Evolutionary conservation across 1,139 yeast species (phyloP).

Genomic region (Meyerozyma guilliermondii): DNA sequence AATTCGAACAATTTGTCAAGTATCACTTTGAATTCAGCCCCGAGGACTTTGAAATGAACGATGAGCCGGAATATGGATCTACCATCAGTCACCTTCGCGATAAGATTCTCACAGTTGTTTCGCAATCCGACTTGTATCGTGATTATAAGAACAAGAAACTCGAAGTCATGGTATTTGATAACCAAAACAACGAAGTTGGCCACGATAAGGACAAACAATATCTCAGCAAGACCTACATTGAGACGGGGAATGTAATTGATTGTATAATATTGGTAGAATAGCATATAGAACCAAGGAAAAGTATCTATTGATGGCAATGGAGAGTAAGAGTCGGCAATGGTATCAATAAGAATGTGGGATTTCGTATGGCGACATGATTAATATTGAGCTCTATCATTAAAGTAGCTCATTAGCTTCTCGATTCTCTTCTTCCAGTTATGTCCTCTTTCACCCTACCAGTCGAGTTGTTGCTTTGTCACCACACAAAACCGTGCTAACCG

Average conservation of each 20-base stretch:
- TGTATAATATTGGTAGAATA: constrained; percentile 30
- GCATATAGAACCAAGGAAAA: too few species aligned
- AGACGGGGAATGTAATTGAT: constrained; percentile 59
- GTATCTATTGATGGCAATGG: too few species aligned
- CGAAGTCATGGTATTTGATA: constrained; percentile 29
- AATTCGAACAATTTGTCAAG: constrained; percentile 35
- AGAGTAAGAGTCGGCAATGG: too few species aligned
- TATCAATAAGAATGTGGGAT: too few species aligned
- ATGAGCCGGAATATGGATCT: constrained; percentile 66
- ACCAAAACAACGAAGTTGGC: constrained; percentile 20
- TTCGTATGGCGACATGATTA: too few species aligned
- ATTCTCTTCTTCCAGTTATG: too few species aligned
- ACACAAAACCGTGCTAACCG: background rate
- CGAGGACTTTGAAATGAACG: constrained; percentile 60
- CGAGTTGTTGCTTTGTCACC: background rate
- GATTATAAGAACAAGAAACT: constrained; percentile 17
- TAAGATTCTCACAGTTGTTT: constrained; percentile 48
- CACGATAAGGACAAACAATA: constrained; percentile 39
- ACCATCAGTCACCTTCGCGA: constrained; percentile 56
- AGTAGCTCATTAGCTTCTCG: too few species aligned
- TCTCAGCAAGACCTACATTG: constrained; percentile 56
- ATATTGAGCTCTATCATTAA: too few species aligned
- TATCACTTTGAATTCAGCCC: constrained; percentile 78
- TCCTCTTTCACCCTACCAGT: background rate
- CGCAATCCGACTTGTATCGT: constrained; percentile 42